Evolutionary conservation across 2,329 filamentous ascomycete genomes (phyloP), one percentile per base, ranked within the genome.

Genomic region (Lachnellula subtilissima): DNA sequence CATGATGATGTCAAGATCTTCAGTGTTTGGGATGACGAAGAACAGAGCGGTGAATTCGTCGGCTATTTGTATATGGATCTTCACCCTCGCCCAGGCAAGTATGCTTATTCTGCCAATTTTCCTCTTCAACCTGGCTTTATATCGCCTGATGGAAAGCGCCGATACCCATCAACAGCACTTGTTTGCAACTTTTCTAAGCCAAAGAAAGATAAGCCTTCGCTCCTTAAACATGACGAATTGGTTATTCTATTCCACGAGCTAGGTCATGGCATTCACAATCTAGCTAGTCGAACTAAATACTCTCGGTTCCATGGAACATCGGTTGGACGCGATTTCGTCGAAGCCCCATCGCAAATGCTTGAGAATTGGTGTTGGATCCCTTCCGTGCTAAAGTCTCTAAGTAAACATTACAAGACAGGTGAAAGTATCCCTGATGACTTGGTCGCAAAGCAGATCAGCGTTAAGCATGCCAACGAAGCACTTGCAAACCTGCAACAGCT

Each of bases 171-270:
- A 1, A 93, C 89, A 0, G 87, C 89, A 1, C 77, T 93, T 11
- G 88, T 93, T 12, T 93, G 89, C 80, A 93, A 93, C 74, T 93
- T 93, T 71, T 88, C 85, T 69, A 92, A 92, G 73, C 87, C 89
- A 2, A 88, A 87, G 1, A 75, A 83, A 9, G 87, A 81, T 68
- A 91, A 91, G 72, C 89, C 89, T 4, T 88, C 84, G 22, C 78
- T 93, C 3, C 80, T 94, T 42, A 91, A 92, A 78, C 89, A 93
- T 67, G 85, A 89, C 53, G 88, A 93, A 71, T 87, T 92, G 2
- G 85, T 91, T 12, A 92, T 88, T 0, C 79, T 93, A 8, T 93
- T 94, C 80, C 88, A 94, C 67, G 86, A 89, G 69, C 76, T 88
- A 1, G 85, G 85, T 28, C 85, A 88, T 66, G 86, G 84, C 25